Evolutionary conservation across 352 stramenopile genomes (phyloP).

Genomic region (Phytophthora palmivora): DNA sequence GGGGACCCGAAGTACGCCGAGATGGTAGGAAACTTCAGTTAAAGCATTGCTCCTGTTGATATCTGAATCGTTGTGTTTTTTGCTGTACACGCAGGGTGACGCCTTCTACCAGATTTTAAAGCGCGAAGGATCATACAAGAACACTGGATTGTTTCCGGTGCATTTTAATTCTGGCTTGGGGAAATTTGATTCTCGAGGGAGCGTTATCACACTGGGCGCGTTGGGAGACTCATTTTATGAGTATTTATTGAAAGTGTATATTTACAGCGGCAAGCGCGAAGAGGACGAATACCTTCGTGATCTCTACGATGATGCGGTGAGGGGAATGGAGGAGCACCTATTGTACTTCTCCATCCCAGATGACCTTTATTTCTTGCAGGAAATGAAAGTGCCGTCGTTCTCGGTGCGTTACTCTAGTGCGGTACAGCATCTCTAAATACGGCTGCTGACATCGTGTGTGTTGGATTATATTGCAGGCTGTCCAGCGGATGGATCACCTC

Average conservation of each 20-base stretch:
- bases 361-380: constrained; percentile 76
- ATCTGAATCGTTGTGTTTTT: constrained; percentile 4
- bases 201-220: constrained; percentile 84
- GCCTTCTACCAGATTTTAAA: constrained; percentile 80
- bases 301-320: constrained; percentile 95
- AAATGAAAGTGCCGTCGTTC: constrained; percentile 61
- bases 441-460: constrained; percentile 11
- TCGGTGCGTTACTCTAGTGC: constrained; percentile 30
- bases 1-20: constrained; percentile 75
- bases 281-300: constrained; percentile 76
- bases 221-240: constrained; percentile 98
- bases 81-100: constrained; percentile 51
- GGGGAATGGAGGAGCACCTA: constrained; percentile 93
- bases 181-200: constrained; percentile 33
- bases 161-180: constrained; percentile 61
- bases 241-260: constrained; percentile 98
- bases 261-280: constrained; percentile 92
- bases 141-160: constrained; percentile 91
- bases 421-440: not conserved
- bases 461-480: constrained; percentile 13
- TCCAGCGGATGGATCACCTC: constrained; percentile 95
- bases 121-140: constrained; percentile 73
- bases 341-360: constrained; percentile 73
- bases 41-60: not conserved
- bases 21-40: constrained; percentile 43